Evolutionary conservation across 148 eudicot genomes (phyloP), one percentile per base, ranked within the genome.

Genomic region (Tetragonia tetragonoides): DNA sequence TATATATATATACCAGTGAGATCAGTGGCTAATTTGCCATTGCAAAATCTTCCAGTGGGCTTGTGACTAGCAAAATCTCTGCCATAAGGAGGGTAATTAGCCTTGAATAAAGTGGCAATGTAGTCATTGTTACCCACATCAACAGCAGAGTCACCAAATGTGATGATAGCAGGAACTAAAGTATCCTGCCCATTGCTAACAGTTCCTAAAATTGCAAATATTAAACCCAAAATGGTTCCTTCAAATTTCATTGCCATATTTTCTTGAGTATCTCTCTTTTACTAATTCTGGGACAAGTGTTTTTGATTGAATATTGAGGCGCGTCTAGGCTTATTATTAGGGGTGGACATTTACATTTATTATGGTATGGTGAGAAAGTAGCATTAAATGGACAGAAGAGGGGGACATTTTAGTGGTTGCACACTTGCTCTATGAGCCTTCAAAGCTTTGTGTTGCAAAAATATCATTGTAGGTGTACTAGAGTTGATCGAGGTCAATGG

Each of bases 11-110:
- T 87, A 93, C 99, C 99, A 72, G 97, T 93, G 39, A 96, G 78
- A 81, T 96, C 99, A 81, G 98, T 96, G 72, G 97, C 99, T 65
- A 96, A 76, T 82, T 93, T 96, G 39, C 99, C 99, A 91, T 96
- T 89, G 81, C 98, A 93, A 76, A 96, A 96, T 72, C 99, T 91
- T 14, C 99, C 99, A 67, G 99, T 96, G 37, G 99, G 77, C 62
- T 88, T 83, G 7, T 89, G 87, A 62, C 83, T 85, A 57, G 54
- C 34, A 74, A 89, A 96, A 81, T 95, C 98, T 69, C 98, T 85
- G 0, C 99, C 98, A 81, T 95, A 93, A 78, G 92, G 97, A 70
- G 99, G 97, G 81, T 88, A 90, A 79, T 96, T 77, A 49, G 99
- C 97, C 88, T 89, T 93, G 80, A 87, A 93, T 20, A 96, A 7